Evolutionary conservation across 768 basidiomycete genomes (phyloP).

Genomic region (Boletus pseudo-olivaceus): DNA sequence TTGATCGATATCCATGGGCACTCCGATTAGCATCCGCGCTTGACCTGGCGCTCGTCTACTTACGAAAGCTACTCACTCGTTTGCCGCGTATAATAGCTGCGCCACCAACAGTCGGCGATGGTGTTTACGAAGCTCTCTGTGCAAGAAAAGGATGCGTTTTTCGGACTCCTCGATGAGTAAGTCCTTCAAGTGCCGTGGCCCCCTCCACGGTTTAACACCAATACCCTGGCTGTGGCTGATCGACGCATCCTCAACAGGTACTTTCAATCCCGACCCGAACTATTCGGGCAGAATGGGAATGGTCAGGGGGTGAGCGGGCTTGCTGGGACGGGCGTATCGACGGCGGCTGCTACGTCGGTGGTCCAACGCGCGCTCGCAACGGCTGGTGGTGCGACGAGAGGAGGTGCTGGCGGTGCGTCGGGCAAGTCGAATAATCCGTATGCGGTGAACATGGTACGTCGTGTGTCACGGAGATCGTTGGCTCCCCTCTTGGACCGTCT

Average conservation of each 20-base stretch:
- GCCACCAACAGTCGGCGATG: constrained; percentile 39
- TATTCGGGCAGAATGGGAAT: constrained; percentile 38
- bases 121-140: constrained; percentile 64
- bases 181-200: not conserved
- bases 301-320: constrained; percentile 17
- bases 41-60: not conserved
- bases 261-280: constrained; percentile 68
- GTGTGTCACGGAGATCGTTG: not conserved
- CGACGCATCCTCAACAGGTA: constrained; percentile 44
- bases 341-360: constrained; percentile 37
- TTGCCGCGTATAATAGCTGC: not conserved
- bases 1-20: constrained; percentile 4
- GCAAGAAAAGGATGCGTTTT: constrained; percentile 80
- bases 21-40: not conserved
- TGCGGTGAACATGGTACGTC: constrained; percentile 32
- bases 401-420: not conserved
- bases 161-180: constrained; percentile 77
- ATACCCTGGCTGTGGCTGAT: not conserved
- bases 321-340: constrained; percentile 17
- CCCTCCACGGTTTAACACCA: not conserved
- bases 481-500: not conserved
- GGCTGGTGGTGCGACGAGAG: constrained; percentile 28
- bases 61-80: too few relatives aligned
- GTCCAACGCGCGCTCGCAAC: constrained; percentile 42
- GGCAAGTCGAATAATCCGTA: constrained; percentile 34